phyloP scores from a whole-genome alignment of 441 rosid genomes.

The Viola pubescens region DNA sequence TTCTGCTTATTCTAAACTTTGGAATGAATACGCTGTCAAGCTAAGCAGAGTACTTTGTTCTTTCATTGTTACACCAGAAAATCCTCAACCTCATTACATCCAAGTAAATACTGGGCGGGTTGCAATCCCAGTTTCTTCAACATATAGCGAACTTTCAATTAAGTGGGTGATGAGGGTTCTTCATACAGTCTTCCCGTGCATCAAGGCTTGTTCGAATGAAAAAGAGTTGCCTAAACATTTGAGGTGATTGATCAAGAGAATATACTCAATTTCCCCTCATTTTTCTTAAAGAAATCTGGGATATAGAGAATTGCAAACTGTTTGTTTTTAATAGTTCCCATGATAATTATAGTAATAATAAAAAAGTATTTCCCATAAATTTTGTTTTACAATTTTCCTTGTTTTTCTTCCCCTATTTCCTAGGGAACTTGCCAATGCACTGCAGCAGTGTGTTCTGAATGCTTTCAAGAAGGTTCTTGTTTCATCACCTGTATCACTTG shows the following conservation, averaged over 20 bases:
- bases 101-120: conserved; percentile 30
- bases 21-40: conserved; percentile 50
- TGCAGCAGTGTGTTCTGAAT: conserved; percentile 53
- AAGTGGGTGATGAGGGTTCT: conserved; percentile 72
- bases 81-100: conserved; percentile 29
- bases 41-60: conserved; percentile 57
- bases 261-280: conserved; percentile 7
- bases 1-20: conserved; percentile 30
- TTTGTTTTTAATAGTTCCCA: too few relatives aligned
- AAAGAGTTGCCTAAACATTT: conserved; percentile 52
- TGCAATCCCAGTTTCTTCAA: conserved; percentile 38
- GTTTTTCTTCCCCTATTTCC: neutral
- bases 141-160: conserved; percentile 61
- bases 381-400: conserved; percentile 8
- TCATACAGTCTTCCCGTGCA: conserved; percentile 52
- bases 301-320: too few relatives aligned
- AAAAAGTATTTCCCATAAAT: too few relatives aligned
- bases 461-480: conserved; percentile 54
- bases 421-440: conserved; percentile 25
- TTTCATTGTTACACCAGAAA: conserved; percentile 49
- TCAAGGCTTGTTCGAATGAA: conserved; percentile 60
- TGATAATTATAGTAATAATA: too few relatives aligned
- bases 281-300: conserved; percentile 3
- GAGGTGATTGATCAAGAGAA: conserved; percentile 32
- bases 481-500: conserved; percentile 43